Conservation (phyloP, 2,329 filamentous ascomycete species). For the Scedosporium boydii region DNA sequence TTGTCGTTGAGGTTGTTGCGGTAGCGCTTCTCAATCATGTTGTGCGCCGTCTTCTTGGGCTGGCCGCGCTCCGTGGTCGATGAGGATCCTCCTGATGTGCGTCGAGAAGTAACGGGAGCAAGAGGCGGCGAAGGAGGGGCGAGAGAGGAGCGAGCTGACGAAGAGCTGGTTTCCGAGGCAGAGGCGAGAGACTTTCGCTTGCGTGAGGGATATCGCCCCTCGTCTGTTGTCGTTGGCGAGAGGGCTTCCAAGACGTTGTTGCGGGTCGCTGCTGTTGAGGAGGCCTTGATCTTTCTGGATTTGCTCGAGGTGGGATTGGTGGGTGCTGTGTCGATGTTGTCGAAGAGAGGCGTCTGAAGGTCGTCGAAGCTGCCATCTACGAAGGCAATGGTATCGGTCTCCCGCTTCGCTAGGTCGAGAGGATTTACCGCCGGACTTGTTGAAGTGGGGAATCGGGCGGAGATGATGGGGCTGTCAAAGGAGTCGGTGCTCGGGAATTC, state of each 20-base stretch:
- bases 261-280: slow-evolving; percentile 3
- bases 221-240: slow-evolving; percentile 1
- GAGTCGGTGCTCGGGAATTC: slow-evolving; percentile 20
- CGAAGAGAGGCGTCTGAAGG: slow-evolving; percentile 16
- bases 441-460: slow-evolving; percentile 14
- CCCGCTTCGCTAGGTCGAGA: slow-evolving; percentile 16
- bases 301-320: not conserved
- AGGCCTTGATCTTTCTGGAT: slow-evolving; percentile 1
- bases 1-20: slow-evolving; percentile 78
- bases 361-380: slow-evolving; percentile 15
- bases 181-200: slow-evolving; percentile 23
- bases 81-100: not conserved
- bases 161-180: slow-evolving; percentile 11
- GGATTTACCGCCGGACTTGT: slow-evolving; percentile 25
- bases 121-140: slow-evolving; percentile 11
- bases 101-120: not conserved
- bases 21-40: slow-evolving; percentile 79
- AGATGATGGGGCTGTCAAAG: slow-evolving; percentile 18
- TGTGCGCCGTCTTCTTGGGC: slow-evolving; percentile 69
- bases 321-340: slow-evolving; percentile 9
- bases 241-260: slow-evolving; percentile 9
- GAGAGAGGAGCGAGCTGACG: slow-evolving; percentile 13
- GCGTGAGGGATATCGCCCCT: not conserved
- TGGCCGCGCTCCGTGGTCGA: slow-evolving; percentile 4
- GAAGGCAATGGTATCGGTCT: slow-evolving; percentile 14